Conservation (phyloP, 306 rosid genomes). For the Malus sylvestris region DNA sequence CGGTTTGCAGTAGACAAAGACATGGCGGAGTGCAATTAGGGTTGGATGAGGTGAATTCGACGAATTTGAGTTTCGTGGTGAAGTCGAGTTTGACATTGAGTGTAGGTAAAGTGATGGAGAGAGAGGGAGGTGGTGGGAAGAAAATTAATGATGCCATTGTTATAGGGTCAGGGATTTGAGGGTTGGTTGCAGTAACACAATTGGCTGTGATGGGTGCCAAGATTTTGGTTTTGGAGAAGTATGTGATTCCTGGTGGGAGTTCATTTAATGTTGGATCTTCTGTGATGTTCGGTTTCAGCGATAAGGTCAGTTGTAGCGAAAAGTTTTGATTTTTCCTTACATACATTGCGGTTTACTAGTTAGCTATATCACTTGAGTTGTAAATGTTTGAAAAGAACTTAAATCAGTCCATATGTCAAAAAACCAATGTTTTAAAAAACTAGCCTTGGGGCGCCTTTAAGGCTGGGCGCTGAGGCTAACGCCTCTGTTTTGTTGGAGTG, state of each 20-base stretch:
- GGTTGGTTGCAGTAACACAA: slow-evolving; percentile 88
- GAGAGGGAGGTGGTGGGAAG: slow-evolving; percentile 25
- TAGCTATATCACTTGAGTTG: background rate
- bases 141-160: slow-evolving; percentile 72
- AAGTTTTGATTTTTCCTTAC: background rate
- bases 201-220: slow-evolving; percentile 87
- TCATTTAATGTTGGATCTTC: slow-evolving; percentile 96
- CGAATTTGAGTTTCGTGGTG: slow-evolving; percentile 23
- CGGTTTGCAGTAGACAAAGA: background rate
- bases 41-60: slow-evolving; percentile 3
- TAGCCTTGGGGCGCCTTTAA: too few species aligned
- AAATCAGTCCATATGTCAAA: background rate
- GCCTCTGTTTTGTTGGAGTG: too few species aligned
- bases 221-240: slow-evolving; percentile 90
- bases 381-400: background rate
- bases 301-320: slow-evolving; percentile 50
- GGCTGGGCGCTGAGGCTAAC: too few species aligned
- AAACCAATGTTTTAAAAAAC: background rate
- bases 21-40: slow-evolving; percentile 1
- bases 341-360: background rate
- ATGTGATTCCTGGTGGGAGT: slow-evolving; percentile 97
- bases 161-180: slow-evolving; percentile 94
- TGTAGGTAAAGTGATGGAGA: slow-evolving; percentile 34
- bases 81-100: slow-evolving; percentile 29
- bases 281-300: slow-evolving; percentile 97